phyloP scores from a whole-genome alignment of 768 basidiomycete species.

The Cyathus striatus region DNA sequence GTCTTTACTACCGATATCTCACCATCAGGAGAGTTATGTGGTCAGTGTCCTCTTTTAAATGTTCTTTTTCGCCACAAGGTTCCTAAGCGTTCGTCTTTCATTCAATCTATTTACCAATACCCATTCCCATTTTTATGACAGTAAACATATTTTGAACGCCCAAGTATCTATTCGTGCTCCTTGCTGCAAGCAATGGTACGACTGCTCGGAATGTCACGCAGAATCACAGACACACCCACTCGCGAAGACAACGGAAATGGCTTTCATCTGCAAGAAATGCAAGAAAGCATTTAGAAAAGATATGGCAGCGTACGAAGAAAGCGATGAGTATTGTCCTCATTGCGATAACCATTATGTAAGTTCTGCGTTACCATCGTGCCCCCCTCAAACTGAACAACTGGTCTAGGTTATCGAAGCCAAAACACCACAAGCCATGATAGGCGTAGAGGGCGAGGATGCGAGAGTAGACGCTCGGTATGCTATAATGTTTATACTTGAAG shows the following conservation, averaged over 20 bases:
- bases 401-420: slow-evolving; percentile 87
- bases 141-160: slow-evolving; percentile 95
- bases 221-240: slow-evolving; percentile 75
- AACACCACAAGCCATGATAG: slow-evolving; percentile 78
- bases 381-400: background rate
- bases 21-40: too few species aligned
- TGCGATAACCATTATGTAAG: slow-evolving; percentile 98
- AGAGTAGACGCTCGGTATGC: slow-evolving; percentile 80
- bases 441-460: slow-evolving; percentile 89
- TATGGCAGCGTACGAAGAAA: slow-evolving; percentile 88
- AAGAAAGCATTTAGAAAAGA: slow-evolving; percentile 97
- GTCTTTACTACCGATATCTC: too few species aligned
- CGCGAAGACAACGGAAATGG: slow-evolving; percentile 67
- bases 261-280: slow-evolving; percentile 43
- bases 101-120: too few species aligned
- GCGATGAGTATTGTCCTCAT: slow-evolving; percentile 96
- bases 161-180: slow-evolving; percentile 96
- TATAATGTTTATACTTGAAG: background rate
- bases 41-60: too few species aligned
- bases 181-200: slow-evolving; percentile 97
- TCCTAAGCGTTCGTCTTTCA: too few species aligned
- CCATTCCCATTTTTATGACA: slow-evolving; percentile 23
- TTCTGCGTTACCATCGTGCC: slow-evolving; percentile 6
- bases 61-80: too few species aligned
- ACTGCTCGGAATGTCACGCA: slow-evolving; percentile 94